Evolutionary conservation across 805 yeast species (phyloP), one percentile per base, ranked within the genome.

Genomic region (Pichia membranifaciens): DNA sequence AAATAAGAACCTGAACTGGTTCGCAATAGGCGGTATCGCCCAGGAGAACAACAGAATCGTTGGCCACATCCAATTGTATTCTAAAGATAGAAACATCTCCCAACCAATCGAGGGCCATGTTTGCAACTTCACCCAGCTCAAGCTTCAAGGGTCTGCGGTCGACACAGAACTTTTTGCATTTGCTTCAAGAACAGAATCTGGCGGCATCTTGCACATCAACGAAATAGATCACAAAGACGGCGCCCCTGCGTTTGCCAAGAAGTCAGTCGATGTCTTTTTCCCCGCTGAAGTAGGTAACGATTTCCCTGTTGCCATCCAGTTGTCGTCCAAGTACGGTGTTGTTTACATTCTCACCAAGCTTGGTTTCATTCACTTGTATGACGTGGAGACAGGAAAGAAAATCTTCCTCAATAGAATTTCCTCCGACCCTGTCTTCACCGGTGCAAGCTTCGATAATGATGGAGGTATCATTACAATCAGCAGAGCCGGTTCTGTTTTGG

Each of bases 91-190:
- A 70, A 85, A 86, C 62, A 87, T 91, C 35, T 90, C 97, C 13
- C 99, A 93, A 71, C 90, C 96, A 18, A 87, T 93, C 58, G 98
- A 93, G 62, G 99, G 99, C 59, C 99, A 93, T 67, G 98, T 95
- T 47, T 93, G 96, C 50, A 80, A 81, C 37, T 93, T 93, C 70
- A 88, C 96, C 46, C 73, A 75, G 50, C 71, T 93, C 53, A 75
- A 80, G 51, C 73, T 91, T 57, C 84, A 80, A 44, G 88, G 88
- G 47, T 87, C 90, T 35, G 51, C 73, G n/a, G 58, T 80, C 25
- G 87, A 87, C 37, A 86, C 95, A 43, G 89, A 87, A 67, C 81
- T 91, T 29, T 91, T 93, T 66, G 86, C 95, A 50, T 90, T 91
- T 62, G 98, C 96, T 59, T 88, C 89, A 69, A 84, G 93, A 68